phyloP scores from a whole-genome alignment of 805 yeast genomes.

The Yamadazyma olivae region DNA sequence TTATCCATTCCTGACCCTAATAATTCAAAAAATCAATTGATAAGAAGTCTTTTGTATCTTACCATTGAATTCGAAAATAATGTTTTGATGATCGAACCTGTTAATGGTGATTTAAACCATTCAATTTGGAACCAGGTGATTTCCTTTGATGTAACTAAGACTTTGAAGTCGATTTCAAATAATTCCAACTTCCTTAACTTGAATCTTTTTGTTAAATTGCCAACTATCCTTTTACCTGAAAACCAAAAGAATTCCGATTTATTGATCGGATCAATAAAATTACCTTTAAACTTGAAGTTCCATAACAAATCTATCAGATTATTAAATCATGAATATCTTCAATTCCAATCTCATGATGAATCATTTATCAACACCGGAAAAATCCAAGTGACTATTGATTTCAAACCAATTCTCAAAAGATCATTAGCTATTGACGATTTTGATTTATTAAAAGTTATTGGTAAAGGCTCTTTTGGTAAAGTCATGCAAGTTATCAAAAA shows the following conservation, averaged over 20 bases:
- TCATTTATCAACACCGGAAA: slow-evolving; percentile 37
- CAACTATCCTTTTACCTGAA: slow-evolving; percentile 55
- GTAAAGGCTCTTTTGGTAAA: slow-evolving; percentile 97
- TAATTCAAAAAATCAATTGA: slow-evolving; percentile 30
- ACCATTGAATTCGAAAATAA: slow-evolving; percentile 95
- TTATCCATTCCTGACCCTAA: slow-evolving; percentile 46
- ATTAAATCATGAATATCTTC: slow-evolving; percentile 55
- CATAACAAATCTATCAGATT: slow-evolving; percentile 52
- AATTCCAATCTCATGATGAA: slow-evolving; percentile 44
- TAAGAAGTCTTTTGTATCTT: slow-evolving; percentile 72
- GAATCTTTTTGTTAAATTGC: slow-evolving; percentile 78
- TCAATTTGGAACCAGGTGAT: slow-evolving; percentile 89
- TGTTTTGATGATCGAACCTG: slow-evolving; percentile 83
- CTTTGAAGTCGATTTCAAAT: slow-evolving; percentile 14
- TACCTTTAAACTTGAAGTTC: slow-evolving; percentile 55
- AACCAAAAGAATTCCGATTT: slow-evolving; percentile 54
- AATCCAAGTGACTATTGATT: slow-evolving; percentile 63
- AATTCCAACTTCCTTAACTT: slow-evolving; percentile 57
- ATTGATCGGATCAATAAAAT: slow-evolving; percentile 67
- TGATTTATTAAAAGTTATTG: slow-evolving; percentile 89
- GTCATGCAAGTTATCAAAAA: slow-evolving; percentile 98
- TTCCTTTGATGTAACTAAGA: slow-evolving; percentile 74
- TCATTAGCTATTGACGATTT: slow-evolving; percentile 86
- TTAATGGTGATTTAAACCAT: slow-evolving; percentile 70
- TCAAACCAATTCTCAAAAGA: slow-evolving; percentile 60